phyloP scores from a whole-genome alignment of 2,329 filamentous ascomycete genomes.

The Ceratocystiopsis brevicomis region DNA sequence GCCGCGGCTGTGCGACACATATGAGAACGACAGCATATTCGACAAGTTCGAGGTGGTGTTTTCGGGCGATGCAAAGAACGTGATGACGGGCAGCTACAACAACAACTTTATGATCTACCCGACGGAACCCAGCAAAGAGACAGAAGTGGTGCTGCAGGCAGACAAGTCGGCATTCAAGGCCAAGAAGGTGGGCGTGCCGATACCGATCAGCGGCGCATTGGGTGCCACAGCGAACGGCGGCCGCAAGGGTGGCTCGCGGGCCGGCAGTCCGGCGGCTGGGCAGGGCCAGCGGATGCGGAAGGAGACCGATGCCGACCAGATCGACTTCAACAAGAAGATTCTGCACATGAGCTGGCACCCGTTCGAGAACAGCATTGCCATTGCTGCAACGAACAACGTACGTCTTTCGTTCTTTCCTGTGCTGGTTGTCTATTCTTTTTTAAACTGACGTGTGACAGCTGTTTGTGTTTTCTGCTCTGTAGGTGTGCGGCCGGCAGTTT shows the following conservation, averaged over 20 bases:
- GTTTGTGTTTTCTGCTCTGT: conserved; percentile 15
- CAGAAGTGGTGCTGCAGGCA: conserved; percentile 89
- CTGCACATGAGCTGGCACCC: conserved; percentile 99
- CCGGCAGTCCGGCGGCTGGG: conserved; percentile 64
- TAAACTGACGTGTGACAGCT: conserved; percentile 13
- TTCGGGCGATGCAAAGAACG: conserved; percentile 93
- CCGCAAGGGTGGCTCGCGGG: conserved; percentile 78
- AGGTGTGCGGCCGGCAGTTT: background rate
- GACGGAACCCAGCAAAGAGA: conserved; percentile 86
- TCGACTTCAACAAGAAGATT: conserved; percentile 99
- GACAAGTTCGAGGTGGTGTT: conserved; percentile 99
- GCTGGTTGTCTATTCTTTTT: background rate
- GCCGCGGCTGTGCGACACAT: conserved; percentile 88
- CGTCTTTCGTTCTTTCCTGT: conserved; percentile 24
- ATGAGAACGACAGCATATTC: conserved; percentile 98
- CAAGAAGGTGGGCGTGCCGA: conserved; percentile 97
- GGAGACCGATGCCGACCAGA: conserved; percentile 97
- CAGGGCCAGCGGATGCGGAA: conserved; percentile 93
- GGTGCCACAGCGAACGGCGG: conserved; percentile 54
- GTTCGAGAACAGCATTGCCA: conserved; percentile 97
- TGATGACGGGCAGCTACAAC: conserved; percentile 99
- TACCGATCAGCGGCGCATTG: conserved; percentile 73
- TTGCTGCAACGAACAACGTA: conserved; percentile 98
- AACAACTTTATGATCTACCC: conserved; percentile 99
- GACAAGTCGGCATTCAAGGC: conserved; percentile 99